Conservation (phyloP, 179 eudicot species). For the Corrigiola litoralis region DNA sequence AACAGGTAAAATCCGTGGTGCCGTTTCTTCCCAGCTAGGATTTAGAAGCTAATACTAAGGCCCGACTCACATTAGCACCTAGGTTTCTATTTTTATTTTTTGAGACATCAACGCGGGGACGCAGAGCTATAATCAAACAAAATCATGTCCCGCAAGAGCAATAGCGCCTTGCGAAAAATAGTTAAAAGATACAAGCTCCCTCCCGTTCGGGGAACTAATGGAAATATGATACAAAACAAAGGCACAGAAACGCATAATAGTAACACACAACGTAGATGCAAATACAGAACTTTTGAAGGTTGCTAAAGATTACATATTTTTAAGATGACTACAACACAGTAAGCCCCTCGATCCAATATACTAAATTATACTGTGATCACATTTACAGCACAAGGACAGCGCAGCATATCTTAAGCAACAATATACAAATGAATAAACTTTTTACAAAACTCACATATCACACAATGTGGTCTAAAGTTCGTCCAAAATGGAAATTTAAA, state of each 20-base stretch:
- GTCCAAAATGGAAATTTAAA: not conserved
- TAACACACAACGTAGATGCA: not conserved
- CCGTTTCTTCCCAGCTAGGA: not conserved
- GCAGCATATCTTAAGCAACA: slow-evolving; percentile 14
- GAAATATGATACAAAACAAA: no score
- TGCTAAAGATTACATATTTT: not conserved
- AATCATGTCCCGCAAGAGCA: no score
- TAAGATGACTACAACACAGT: not conserved
- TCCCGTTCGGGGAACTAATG: no score
- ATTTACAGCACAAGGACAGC: slow-evolving; percentile 18
- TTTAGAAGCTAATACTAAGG: not conserved
- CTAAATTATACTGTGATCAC: not conserved
- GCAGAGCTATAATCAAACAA: no score
- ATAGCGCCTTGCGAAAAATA: no score
- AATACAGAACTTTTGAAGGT: not conserved
- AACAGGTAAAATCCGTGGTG: not conserved
- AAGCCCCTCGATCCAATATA: not conserved
- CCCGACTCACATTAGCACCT: not conserved
- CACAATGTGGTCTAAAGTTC: not conserved
- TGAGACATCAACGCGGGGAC: no score
- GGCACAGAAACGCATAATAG: no score
- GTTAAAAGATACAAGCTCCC: no score
- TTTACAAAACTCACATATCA: slow-evolving; percentile 5
- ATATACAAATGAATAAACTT: not conserved
- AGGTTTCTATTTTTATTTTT: no score